Percentiles rank a stretch among this genome's conserved stretches.
Evolutionary conservation across 257 asterid genomes (phyloP).

Genomic region (Solanum pinnatisectum): DNA sequence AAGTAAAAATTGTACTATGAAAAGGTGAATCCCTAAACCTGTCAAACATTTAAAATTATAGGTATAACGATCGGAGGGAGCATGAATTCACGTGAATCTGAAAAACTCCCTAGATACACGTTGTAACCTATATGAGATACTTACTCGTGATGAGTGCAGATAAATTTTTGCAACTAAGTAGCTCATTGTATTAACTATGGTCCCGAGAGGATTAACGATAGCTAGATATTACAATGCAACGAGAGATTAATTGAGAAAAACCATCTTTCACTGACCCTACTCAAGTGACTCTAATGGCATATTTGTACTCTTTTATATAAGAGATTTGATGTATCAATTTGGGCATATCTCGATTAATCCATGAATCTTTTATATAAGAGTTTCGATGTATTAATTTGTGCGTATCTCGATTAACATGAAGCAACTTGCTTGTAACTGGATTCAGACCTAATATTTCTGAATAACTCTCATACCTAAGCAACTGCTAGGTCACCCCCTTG

Average conservation of each 20-base stretch:
- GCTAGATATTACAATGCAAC: not conserved
- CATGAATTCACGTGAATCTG: too few relatives aligned
- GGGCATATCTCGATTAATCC: not conserved
- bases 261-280: not conserved
- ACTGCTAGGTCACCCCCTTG: too few relatives aligned
- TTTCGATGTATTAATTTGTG: too few relatives aligned
- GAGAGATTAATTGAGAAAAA: not conserved
- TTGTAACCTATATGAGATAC: not conserved
- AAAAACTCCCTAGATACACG: too few relatives aligned
- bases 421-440: not conserved
- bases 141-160: not conserved
- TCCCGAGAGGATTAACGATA: not conserved
- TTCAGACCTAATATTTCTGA: not conserved
- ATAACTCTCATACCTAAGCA: too few relatives aligned
- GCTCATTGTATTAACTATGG: not conserved
- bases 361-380: not conserved
- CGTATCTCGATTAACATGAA: too few relatives aligned
- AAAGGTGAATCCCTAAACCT: too few relatives aligned
- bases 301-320: not conserved
- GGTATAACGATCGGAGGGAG: too few relatives aligned
- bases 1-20: not conserved
- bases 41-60: too few relatives aligned
- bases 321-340: not conserved
- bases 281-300: not conserved
- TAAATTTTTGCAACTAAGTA: not conserved